Percentiles rank a stretch among this genome's conserved stretches.
These are phyloP conservation scores for Fragaria iinumae DNA, from an alignment of 306 rosid species.

Conservation along the genomic window DNA sequence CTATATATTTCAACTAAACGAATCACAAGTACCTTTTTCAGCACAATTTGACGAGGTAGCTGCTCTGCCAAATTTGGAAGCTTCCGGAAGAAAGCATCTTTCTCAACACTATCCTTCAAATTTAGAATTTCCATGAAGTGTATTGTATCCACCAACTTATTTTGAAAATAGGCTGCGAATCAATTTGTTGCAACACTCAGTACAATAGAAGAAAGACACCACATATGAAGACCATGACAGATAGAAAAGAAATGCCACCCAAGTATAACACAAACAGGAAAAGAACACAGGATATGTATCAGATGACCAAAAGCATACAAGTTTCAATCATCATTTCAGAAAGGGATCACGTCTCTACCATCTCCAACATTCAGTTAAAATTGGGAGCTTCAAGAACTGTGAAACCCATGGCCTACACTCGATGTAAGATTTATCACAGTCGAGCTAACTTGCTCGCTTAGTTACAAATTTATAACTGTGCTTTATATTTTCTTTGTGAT, in stretches of 20 bases:
- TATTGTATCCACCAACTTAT: constrained; percentile 94
- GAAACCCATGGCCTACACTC: background rate
- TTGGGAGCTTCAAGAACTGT: background rate
- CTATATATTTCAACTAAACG: constrained; percentile 5
- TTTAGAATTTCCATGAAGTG: constrained; percentile 98
- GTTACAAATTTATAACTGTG: background rate
- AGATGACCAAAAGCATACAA: background rate
- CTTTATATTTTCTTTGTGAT: background rate
- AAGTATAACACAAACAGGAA: background rate
- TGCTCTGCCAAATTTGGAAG: constrained; percentile 98
- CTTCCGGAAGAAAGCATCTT: constrained; percentile 97
- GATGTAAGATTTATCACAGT: background rate
- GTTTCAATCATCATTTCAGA: background rate
- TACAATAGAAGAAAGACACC: background rate
- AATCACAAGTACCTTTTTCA: constrained; percentile 65
- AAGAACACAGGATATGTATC: background rate
- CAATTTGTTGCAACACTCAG: constrained; percentile 25
- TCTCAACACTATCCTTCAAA: constrained; percentile 96
- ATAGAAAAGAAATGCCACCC: background rate
- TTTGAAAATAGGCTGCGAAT: constrained; percentile 91
- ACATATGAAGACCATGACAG: background rate
- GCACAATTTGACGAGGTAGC: constrained; percentile 91
- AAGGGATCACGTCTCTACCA: background rate
- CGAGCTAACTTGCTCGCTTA: background rate
- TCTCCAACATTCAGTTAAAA: background rate